Evolutionary conservation across 768 basidiomycete genomes (phyloP).

Genomic region (Termitomyces sp.): DNA sequence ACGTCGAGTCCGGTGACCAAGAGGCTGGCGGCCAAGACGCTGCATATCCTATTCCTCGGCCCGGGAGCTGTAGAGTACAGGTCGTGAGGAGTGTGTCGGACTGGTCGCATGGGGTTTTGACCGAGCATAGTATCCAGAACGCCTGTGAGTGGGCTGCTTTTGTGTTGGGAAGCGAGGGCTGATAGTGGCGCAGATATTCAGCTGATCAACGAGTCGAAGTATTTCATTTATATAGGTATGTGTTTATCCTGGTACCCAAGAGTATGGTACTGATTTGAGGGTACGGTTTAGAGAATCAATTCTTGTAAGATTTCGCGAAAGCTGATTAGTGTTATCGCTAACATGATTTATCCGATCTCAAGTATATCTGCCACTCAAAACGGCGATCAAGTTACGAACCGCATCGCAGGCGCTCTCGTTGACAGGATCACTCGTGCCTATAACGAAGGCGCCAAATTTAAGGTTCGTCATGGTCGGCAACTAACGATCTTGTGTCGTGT

Average conservation of each 20-base stretch:
- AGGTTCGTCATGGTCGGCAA: conserved; percentile 36
- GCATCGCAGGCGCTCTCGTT: conserved; percentile 79
- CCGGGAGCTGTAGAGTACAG: conserved; percentile 68
- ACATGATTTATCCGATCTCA: conserved; percentile 3
- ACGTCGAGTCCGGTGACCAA: too few relatives aligned
- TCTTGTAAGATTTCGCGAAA: conserved; percentile 57
- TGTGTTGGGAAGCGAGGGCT: background rate
- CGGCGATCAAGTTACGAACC: conserved; percentile 72
- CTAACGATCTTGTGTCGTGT: background rate
- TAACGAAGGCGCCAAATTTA: conserved; percentile 66
- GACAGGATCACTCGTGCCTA: conserved; percentile 86
- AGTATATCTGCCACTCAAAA: conserved; percentile 75
- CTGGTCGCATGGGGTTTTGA: conserved; percentile 76
- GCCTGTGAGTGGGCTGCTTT: conserved; percentile 59
- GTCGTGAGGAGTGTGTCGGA: conserved; percentile 84
- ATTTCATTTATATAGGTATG: conserved; percentile 91
- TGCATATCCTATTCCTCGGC: conserved; percentile 33
- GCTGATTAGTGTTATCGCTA: background rate
- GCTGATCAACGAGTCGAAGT: conserved; percentile 78
- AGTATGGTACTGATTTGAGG: conserved; percentile 11
- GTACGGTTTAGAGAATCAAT: conserved; percentile 63
- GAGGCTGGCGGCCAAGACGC: conserved; percentile 32
- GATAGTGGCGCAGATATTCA: conserved; percentile 51
- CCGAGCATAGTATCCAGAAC: conserved; percentile 87
- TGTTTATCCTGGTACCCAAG: background rate